Base-by-base conservation (phyloP, 176 grass and related monocot species). In the Eleusine coracana region DNA sequence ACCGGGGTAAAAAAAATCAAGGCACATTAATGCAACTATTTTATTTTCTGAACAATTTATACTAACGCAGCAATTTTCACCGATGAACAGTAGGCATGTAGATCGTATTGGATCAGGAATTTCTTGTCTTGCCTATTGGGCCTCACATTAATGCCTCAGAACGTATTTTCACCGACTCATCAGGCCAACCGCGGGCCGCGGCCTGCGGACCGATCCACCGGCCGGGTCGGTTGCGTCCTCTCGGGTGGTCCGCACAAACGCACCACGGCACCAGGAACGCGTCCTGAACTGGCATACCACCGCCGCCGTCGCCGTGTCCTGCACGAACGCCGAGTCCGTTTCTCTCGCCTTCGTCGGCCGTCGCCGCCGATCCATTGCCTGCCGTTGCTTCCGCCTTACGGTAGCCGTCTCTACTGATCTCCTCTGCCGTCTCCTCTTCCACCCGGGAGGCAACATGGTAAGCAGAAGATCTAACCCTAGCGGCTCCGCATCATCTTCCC, bases 381-480 rank as follows among this genome's bases (percentile, higher is more conserved):
- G 34, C 5, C 17, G 6, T 3, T 2, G 46, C 40, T 13, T 50
- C 50, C 52, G n/a, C 59, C 59, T 21, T 13, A 7, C 2, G 4
- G 1, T 66, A 27, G 37, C 38, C 55, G 38, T 41, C 2, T 20
- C 9, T 10, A 45, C 44, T 18, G 44, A 64, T 39, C 28, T 69
- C 40, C 17, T 38, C 70, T 41, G 25, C 17, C 52, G 29, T 25
- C 29, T 25, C 17, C 31, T 54, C 37, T 15, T 36, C 51, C 18
- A 17, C 60, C 18, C 55, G 37, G 38, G 79, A 44, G 84, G 41
- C 50, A 82, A 16, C 68, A 90, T 90, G 88, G 88, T 90, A 86
- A 31, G 85, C 38, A 29, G 8, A 50, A 17, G 68, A 79, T 73
- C 88, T 68, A 67, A 46, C 73, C 78, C 78, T 77, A 89, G 18